phyloP scores from a whole-genome alignment of 2,329 filamentous ascomycete genomes.

The Neonectria ditissima region DNA sequence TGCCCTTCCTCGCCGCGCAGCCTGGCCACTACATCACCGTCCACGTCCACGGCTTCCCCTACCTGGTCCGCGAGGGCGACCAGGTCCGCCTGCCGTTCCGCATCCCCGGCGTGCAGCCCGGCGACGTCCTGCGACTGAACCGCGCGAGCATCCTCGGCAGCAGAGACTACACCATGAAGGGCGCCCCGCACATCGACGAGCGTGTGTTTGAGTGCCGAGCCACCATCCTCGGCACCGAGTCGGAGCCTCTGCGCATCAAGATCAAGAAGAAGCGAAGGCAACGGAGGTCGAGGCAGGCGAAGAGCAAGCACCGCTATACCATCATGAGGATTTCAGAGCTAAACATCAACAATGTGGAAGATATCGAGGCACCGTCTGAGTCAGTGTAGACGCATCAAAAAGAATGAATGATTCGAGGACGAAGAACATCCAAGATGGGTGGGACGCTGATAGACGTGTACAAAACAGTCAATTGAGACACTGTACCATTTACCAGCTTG shows the following conservation, averaged over 20 bases:
- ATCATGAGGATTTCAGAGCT: slow-evolving; percentile 87
- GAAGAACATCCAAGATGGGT: slow-evolving; percentile 25
- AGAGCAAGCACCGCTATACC: slow-evolving; percentile 92
- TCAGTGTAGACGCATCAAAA: slow-evolving; percentile 19
- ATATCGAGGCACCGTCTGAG: slow-evolving; percentile 49
- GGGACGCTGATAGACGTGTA: slow-evolving; percentile 37
- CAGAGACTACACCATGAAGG: slow-evolving; percentile 90
- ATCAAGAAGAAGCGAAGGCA: slow-evolving; percentile 86
- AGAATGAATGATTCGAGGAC: slow-evolving; percentile 18
- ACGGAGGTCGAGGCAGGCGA: slow-evolving; percentile 78
- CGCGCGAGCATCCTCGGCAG: slow-evolving; percentile 85
- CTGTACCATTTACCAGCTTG: slow-evolving; percentile 45
- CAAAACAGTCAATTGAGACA: slow-evolving; percentile 40
- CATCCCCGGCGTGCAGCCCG: slow-evolving; percentile 80
- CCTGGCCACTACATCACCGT: slow-evolving; percentile 81
- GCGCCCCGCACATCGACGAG: slow-evolving; percentile 84
- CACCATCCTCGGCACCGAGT: slow-evolving; percentile 85
- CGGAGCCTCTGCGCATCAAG: slow-evolving; percentile 80
- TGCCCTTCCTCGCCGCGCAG: slow-evolving; percentile 79
- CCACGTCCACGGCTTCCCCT: slow-evolving; percentile 83
- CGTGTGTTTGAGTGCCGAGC: slow-evolving; percentile 86
- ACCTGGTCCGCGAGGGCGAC: slow-evolving; percentile 83
- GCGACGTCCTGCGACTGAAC: slow-evolving; percentile 89
- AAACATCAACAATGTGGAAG: slow-evolving; percentile 65
- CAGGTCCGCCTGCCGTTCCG: slow-evolving; percentile 81